Percentiles rank a stretch among this genome's conserved stretches.
These are phyloP conservation scores for Edaphochlamys debaryana DNA, from an alignment of 139 green algal genomes.

Conservation along the genomic window DNA sequence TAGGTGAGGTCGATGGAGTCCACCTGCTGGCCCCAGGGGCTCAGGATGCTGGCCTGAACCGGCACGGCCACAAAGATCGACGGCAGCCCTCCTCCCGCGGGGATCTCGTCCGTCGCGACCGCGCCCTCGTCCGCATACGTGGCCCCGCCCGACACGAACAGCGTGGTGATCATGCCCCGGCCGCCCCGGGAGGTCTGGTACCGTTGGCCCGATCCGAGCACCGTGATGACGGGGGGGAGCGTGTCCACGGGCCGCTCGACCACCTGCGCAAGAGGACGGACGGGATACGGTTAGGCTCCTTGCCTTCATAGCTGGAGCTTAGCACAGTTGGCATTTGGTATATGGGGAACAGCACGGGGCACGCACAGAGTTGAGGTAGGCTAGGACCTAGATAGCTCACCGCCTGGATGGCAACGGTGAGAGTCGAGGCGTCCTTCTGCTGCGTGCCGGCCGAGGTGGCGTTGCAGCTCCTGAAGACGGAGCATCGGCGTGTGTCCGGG, in stretches of 20 bases:
- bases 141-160: neutral
- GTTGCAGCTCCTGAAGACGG: neutral
- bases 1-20: neutral
- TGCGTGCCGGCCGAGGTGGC: too few species aligned
- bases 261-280: too few species aligned
- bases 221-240: neutral
- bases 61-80: neutral
- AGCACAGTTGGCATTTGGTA: too few species aligned
- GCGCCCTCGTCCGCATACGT: neutral
- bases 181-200: neutral
- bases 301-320: too few species aligned
- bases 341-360: too few species aligned
- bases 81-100: neutral
- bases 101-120: neutral
- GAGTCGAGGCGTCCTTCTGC: neutral
- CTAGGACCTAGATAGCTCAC: too few species aligned
- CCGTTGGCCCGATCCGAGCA: neutral
- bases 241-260: neutral
- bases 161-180: neutral
- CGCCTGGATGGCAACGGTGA: neutral
- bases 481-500: neutral
- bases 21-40: neutral
- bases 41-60: neutral
- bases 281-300: too few species aligned
- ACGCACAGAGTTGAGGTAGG: too few species aligned